phyloP scores from a whole-genome alignment of 495 filamentous ascomycete species.

The Hypoxylon crocopeplum region DNA sequence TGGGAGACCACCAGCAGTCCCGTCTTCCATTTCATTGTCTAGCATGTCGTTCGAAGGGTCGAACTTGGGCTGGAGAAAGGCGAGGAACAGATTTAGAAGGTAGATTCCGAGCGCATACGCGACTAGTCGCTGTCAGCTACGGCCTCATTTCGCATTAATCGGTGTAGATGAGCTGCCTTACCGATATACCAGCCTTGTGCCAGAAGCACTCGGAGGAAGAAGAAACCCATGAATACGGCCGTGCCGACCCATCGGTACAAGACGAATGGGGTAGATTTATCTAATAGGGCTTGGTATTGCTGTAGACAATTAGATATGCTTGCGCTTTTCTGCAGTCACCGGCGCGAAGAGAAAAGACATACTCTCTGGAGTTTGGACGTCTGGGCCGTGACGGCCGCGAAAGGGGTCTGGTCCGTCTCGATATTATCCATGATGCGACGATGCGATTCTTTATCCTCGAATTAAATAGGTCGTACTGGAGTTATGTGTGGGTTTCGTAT shows the following conservation, averaged over 20 bases:
- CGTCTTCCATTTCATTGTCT: constrained; percentile 96
- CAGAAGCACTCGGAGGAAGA: constrained; percentile 86
- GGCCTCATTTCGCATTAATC: background rate
- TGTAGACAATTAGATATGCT: constrained; percentile 46
- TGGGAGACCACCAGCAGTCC: constrained; percentile 76
- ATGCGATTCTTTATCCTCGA: background rate
- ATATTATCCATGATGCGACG: constrained; percentile 71
- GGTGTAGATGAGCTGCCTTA: constrained; percentile 51
- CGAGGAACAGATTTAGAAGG: constrained; percentile 98
- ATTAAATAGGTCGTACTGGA: background rate
- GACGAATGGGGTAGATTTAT: constrained; percentile 87
- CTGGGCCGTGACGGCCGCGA: constrained; percentile 83
- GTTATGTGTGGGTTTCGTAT: no score
- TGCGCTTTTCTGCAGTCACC: background rate
- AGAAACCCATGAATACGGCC: constrained; percentile 71
- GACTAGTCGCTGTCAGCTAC: constrained; percentile 60
- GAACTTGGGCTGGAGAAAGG: constrained; percentile 98
- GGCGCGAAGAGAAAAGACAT: constrained; percentile 25
- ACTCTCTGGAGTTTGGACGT: constrained; percentile 65
- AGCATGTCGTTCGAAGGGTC: constrained; percentile 90
- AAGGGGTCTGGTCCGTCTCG: constrained; percentile 82
- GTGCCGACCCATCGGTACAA: constrained; percentile 90
- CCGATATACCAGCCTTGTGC: constrained; percentile 99
- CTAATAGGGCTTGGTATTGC: constrained; percentile 95
- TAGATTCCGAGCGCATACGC: constrained; percentile 98